These are phyloP conservation scores for Claviceps pazoutovae DNA, from an alignment of 2,329 filamentous ascomycete species.

Conservation along the genomic window DNA sequence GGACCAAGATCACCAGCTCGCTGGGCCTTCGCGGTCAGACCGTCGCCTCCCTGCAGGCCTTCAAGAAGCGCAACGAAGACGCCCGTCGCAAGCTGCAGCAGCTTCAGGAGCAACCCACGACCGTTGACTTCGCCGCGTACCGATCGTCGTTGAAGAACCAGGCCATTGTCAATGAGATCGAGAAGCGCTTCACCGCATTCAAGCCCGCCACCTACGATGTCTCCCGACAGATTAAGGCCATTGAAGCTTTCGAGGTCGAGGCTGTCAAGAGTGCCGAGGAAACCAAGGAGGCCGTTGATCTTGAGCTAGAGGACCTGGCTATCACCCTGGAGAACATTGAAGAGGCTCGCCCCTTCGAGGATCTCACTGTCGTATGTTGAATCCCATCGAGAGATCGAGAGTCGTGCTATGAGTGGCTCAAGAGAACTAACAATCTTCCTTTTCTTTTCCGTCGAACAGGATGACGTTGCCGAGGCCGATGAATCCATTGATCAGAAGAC, in stretches of 20 bases:
- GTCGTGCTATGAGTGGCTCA: too few relatives aligned
- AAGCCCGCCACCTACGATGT: slow-evolving; percentile 91
- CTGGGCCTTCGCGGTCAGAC: slow-evolving; percentile 95
- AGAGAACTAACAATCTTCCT: neutral
- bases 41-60: slow-evolving; percentile 75
- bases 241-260: slow-evolving; percentile 95
- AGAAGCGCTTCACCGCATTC: slow-evolving; percentile 86
- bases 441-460: slow-evolving; percentile 34
- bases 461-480: slow-evolving; percentile 86
- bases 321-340: slow-evolving; percentile 97
- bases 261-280: slow-evolving; percentile 93
- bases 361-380: slow-evolving; percentile 84
- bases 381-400: neutral
- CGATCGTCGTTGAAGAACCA: slow-evolving; percentile 89
- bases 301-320: slow-evolving; percentile 84
- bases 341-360: slow-evolving; percentile 86
- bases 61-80: slow-evolving; percentile 99
- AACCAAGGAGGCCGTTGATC: slow-evolving; percentile 91
- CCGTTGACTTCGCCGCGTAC: slow-evolving; percentile 90
- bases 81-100: slow-evolving; percentile 83
- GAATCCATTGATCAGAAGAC: slow-evolving; percentile 98
- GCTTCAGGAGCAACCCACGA: slow-evolving; percentile 71
- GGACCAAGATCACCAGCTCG: slow-evolving; percentile 85
- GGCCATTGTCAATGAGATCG: slow-evolving; percentile 88
- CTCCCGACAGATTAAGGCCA: slow-evolving; percentile 86